These are phyloP conservation scores for Puccinia hordei DNA, from an alignment of 1,284 basidiomycete species.

Conservation along the genomic window DNA sequence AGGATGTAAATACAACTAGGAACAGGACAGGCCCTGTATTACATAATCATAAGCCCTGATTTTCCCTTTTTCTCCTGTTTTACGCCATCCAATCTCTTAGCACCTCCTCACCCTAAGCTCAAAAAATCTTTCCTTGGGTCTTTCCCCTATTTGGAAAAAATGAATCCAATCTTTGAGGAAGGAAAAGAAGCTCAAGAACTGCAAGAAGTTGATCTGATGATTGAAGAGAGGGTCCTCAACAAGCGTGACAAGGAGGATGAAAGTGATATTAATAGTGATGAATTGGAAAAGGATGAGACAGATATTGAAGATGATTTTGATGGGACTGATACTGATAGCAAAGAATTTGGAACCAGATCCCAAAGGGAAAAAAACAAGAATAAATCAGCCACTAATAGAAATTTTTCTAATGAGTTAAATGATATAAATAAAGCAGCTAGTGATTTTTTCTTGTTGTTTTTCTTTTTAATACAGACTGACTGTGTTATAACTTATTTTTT, in stretches of 20 bases:
- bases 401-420: constrained; percentile 3
- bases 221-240: neutral
- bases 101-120: constrained; percentile 3
- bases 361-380: neutral
- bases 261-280: neutral
- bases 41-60: no score
- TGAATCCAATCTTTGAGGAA: neutral
- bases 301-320: no score
- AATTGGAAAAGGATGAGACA: neutral
- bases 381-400: neutral
- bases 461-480: neutral
- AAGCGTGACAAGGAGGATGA: neutral
- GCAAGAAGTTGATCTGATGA: neutral
- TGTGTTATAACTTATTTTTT: no score
- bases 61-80: no score
- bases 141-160: neutral
- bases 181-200: constrained; percentile 8
- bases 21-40: no score
- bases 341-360: neutral
- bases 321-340: no score
- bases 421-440: neutral
- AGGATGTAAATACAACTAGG: no score
- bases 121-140: neutral
- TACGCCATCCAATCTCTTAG: no score
- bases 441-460: neutral